Evolutionary conservation across 768 basidiomycete genomes (phyloP).

Genomic region (Tricholoma furcatifolium): DNA sequence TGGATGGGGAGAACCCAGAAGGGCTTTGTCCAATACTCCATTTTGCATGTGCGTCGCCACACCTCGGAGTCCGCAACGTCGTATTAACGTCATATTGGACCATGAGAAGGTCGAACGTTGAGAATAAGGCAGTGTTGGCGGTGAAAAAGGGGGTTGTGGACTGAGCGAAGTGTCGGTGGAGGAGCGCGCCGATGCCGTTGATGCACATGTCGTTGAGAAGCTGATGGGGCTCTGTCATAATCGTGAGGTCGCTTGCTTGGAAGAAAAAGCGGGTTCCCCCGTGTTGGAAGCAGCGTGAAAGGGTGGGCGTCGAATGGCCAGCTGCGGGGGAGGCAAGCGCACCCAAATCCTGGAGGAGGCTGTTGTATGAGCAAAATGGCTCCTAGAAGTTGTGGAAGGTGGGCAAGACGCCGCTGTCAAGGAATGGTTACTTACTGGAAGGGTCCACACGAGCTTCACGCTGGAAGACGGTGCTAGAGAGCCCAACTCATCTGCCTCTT

Average conservation of each 20-base stretch:
- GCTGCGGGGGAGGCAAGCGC: neutral
- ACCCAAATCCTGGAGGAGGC: neutral
- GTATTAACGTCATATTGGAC: constrained; percentile 15
- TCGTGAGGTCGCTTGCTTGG: constrained; percentile 6
- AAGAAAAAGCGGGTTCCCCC: neutral
- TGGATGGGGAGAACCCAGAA: constrained; percentile 40
- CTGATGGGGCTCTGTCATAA: neutral
- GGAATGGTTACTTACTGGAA: too few species aligned
- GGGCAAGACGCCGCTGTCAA: too few species aligned
- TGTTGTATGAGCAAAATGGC: too few species aligned
- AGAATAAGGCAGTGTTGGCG: constrained; percentile 15
- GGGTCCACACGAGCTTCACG: too few species aligned
- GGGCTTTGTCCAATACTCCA: constrained; percentile 28
- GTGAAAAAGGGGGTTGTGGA: neutral
- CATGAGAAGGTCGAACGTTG: constrained; percentile 18
- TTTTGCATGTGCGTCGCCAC: constrained; percentile 16
- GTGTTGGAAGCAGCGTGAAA: neutral
- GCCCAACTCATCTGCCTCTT: too few species aligned
- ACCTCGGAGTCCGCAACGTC: constrained; percentile 17
- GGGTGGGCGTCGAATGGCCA: too few species aligned
- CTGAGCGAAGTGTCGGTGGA: constrained; percentile 12
- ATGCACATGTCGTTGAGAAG: constrained; percentile 25
- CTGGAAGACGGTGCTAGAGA: too few species aligned
- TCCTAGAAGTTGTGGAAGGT: too few species aligned
- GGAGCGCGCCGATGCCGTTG: constrained; percentile 21